Conservation (phyloP, 257 asterid species). For the Solanum lignicaule region DNA sequence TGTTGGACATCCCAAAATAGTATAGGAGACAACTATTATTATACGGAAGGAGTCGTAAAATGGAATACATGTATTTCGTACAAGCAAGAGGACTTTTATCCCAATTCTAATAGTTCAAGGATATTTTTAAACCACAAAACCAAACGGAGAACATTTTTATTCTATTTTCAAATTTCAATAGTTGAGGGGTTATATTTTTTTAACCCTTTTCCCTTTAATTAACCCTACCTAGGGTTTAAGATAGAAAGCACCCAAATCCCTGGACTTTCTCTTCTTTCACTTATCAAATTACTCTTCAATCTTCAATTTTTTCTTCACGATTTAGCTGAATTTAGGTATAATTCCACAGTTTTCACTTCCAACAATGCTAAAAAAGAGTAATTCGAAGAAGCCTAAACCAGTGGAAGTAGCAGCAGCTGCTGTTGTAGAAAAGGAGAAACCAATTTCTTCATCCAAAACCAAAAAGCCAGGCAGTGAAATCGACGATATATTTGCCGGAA, state of each 20-base stretch:
- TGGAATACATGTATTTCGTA: too few species aligned
- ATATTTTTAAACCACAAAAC: too few species aligned
- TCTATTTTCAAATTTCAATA: not conserved
- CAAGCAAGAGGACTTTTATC: not conserved
- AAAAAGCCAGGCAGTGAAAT: slow-evolving; percentile 44
- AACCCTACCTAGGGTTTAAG: not conserved
- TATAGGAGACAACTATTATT: too few species aligned
- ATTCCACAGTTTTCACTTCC: not conserved
- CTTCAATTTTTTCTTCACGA: not conserved
- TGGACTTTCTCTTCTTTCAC: not conserved
- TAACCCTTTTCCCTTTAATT: too few species aligned
- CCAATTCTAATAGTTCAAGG: not conserved
- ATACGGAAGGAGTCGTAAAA: fast-evolving
- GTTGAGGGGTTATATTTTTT: not conserved
- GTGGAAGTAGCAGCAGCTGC: not conserved
- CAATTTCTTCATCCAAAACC: not conserved
- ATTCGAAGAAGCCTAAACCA: slow-evolving; percentile 2
- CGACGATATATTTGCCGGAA: slow-evolving; percentile 60
- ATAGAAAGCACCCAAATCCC: not conserved
- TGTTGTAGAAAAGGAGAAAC: not conserved
- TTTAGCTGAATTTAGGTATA: not conserved
- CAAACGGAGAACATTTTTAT: not conserved
- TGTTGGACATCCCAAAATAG: too few species aligned
- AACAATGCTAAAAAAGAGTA: slow-evolving; percentile 16
- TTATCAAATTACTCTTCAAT: not conserved